These are phyloP conservation scores for Beta lomatogona DNA, from an alignment of 179 eudicot species.

Conservation along the genomic window DNA sequence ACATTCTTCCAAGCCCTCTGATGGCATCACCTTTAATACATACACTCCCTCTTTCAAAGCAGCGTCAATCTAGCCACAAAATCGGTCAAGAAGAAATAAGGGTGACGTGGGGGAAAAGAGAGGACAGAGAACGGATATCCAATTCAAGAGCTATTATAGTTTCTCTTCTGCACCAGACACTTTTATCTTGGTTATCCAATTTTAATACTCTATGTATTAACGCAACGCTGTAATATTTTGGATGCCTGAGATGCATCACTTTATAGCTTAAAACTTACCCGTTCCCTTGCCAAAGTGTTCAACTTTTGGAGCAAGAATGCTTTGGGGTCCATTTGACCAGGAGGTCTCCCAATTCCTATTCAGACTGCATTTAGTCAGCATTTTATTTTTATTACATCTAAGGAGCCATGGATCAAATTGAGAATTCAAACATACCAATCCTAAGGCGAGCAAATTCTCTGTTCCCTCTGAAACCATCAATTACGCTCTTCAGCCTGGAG, in stretches of 20 bases:
- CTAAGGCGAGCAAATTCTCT: conserved; percentile 80
- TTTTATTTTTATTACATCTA: not conserved
- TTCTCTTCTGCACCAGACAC: not conserved
- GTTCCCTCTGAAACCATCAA: conserved; percentile 73
- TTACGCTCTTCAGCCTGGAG: conserved; percentile 79
- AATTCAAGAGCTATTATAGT: not conserved
- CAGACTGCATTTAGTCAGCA: conserved; percentile 18
- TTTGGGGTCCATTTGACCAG: conserved; percentile 98
- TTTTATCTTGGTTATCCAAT: not conserved
- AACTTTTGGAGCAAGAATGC: conserved; percentile 92
- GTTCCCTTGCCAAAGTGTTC: conserved; percentile 69
- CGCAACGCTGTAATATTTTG: too few relatives aligned
- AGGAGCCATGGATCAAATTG: conserved; percentile 12
- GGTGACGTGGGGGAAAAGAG: not conserved
- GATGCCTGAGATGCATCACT: too few relatives aligned
- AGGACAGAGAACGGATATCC: too few relatives aligned
- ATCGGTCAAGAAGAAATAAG: not conserved
- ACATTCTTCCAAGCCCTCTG: conserved; percentile 61
- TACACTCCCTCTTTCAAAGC: conserved; percentile 70
- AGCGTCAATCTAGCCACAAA: conserved; percentile 58
- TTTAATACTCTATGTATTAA: too few relatives aligned
- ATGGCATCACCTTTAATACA: conserved; percentile 47
- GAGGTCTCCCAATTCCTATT: conserved; percentile 82
- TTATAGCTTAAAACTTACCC: conserved; percentile 44
- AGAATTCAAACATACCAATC: conserved; percentile 58